phyloP scores from a whole-genome alignment of 2,329 filamentous ascomycete genomes.

The Pestalotiopsis sp. region DNA sequence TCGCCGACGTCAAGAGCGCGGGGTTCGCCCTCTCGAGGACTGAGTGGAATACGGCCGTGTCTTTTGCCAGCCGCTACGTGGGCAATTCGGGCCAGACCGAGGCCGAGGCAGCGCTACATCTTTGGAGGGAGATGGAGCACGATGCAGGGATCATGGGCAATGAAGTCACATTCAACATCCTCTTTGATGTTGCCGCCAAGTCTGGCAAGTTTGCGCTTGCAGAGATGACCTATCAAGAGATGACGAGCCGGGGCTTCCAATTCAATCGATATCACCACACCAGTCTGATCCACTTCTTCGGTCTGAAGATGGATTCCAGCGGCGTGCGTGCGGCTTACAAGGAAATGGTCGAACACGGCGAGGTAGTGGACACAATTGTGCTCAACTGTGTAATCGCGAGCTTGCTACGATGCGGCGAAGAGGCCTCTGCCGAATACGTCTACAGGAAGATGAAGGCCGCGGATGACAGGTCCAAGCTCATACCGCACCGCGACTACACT shows the following conservation, averaged over 20 bases:
- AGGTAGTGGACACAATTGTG: constrained; percentile 84
- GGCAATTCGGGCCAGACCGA: constrained; percentile 58
- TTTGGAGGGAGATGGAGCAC: constrained; percentile 92
- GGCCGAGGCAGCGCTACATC: constrained; percentile 67
- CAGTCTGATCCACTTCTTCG: constrained; percentile 81
- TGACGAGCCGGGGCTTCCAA: constrained; percentile 66
- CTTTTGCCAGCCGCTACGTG: constrained; percentile 75
- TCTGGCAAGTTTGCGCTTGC: constrained; percentile 82
- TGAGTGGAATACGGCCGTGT: constrained; percentile 85
- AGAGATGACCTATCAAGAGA: constrained; percentile 82
- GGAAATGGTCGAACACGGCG: constrained; percentile 79
- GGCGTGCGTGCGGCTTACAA: constrained; percentile 77
- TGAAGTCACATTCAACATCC: constrained; percentile 86
- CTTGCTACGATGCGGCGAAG: constrained; percentile 75
- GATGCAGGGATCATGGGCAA: constrained; percentile 65
- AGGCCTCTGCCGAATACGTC: constrained; percentile 74
- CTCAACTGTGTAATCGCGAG: constrained; percentile 86
- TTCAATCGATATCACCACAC: constrained; percentile 82
- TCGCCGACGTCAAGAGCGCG: constrained; percentile 81
- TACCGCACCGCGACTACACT: constrained; percentile 48
- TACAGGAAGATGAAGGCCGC: constrained; percentile 81
- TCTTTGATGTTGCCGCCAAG: constrained; percentile 88
- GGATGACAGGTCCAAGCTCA: constrained; percentile 39
- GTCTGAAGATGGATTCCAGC: constrained; percentile 71
- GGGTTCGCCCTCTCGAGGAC: constrained; percentile 65